Evolutionary conservation across 2,329 filamentous ascomycete genomes (phyloP).

Genomic region (Epicoccum nigrum): DNA sequence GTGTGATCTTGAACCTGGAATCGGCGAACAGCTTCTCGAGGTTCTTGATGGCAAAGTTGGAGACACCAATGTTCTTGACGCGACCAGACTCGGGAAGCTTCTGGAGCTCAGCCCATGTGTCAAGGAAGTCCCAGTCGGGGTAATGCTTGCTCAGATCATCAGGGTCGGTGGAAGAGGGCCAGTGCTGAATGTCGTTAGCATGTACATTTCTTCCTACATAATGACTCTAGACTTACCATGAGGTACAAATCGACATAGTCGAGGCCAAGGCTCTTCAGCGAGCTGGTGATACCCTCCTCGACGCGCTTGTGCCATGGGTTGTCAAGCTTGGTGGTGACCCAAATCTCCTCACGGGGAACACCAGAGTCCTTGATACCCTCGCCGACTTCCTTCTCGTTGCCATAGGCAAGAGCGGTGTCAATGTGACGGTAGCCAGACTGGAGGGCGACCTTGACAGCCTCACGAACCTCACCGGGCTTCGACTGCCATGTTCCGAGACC

Average conservation of each 20-base stretch:
- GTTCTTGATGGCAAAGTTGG: conserved; percentile 83
- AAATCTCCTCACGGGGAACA: conserved; percentile 71
- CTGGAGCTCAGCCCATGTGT: conserved; percentile 78
- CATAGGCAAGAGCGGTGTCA: conserved; percentile 77
- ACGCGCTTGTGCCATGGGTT: conserved; percentile 74
- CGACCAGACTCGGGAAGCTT: conserved; percentile 72
- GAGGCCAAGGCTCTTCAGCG: conserved; percentile 66
- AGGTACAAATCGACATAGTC: conserved; percentile 74
- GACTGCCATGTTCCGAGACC: conserved; percentile 84
- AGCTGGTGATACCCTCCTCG: conserved; percentile 63
- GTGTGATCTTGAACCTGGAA: conserved; percentile 65
- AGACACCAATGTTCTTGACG: conserved; percentile 81
- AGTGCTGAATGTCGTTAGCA: conserved; percentile 48
- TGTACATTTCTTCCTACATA: not conserved
- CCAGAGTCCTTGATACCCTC: conserved; percentile 71
- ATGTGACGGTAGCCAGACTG: conserved; percentile 75
- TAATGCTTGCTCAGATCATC: conserved; percentile 69
- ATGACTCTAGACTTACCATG: conserved; percentile 52
- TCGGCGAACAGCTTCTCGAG: conserved; percentile 74
- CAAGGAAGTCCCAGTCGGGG: conserved; percentile 79
- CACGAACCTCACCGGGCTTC: conserved; percentile 68
- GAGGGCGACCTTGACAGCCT: conserved; percentile 74
- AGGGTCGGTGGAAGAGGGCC: conserved; percentile 70
- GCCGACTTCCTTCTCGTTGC: conserved; percentile 78
- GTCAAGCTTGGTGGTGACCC: conserved; percentile 82